These are phyloP conservation scores for Skeletonema menzelii DNA, from an alignment of 108 stramenopile species.

Conservation along the genomic window DNA sequence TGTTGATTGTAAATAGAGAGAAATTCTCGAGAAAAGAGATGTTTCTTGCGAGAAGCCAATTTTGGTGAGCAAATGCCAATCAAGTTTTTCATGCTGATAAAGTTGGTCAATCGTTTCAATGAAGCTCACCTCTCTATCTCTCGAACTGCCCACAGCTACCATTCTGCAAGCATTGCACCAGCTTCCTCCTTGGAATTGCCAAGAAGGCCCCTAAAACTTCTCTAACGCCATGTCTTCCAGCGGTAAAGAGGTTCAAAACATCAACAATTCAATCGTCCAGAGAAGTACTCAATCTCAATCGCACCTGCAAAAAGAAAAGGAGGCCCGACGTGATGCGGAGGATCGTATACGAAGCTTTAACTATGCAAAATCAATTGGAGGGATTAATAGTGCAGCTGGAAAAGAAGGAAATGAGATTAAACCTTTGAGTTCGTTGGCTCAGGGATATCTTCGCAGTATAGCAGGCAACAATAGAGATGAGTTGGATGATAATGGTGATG, in stretches of 20 bases:
- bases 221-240: background rate
- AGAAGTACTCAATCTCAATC: background rate
- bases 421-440: background rate
- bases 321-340: background rate
- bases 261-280: background rate
- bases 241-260: background rate
- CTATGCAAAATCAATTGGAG: constrained; percentile 8
- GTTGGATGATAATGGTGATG: background rate
- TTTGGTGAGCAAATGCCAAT: background rate
- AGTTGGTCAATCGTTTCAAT: background rate
- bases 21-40: too few species aligned
- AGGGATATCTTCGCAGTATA: background rate
- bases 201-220: background rate
- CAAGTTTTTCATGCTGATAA: background rate
- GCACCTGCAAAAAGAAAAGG: background rate
- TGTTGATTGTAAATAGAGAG: too few species aligned
- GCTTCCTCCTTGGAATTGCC: background rate
- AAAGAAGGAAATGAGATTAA: background rate
- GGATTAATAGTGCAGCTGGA: background rate
- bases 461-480: background rate
- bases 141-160: background rate
- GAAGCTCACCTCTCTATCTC: too few species aligned
- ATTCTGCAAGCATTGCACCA: background rate
- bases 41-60: too few species aligned
- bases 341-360: background rate